phyloP scores from a whole-genome alignment of 2,329 filamentous ascomycete genomes.

The Calonectria hongkongensis region DNA sequence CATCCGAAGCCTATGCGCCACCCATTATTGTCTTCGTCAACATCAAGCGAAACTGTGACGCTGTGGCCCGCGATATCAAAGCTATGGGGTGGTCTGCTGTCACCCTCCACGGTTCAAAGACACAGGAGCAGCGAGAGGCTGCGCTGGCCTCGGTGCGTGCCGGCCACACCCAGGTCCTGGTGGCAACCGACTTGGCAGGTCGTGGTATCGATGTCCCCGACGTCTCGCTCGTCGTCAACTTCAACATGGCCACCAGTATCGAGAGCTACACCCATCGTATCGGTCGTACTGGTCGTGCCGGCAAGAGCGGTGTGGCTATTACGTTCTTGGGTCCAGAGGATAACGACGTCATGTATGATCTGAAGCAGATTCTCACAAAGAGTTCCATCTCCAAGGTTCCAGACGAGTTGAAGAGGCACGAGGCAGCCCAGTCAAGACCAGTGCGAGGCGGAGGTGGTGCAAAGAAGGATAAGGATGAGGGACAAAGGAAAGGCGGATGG shows the following conservation, averaged over 20 bases:
- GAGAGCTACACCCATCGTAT: slow-evolving; percentile 98
- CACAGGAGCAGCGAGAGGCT: slow-evolving; percentile 97
- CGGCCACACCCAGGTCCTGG: slow-evolving; percentile 88
- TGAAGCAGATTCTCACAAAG: slow-evolving; percentile 97
- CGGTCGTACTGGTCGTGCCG: slow-evolving; percentile 96
- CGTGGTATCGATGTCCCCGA: slow-evolving; percentile 98
- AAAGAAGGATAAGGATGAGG: slow-evolving; percentile 58
- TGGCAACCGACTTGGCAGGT: slow-evolving; percentile 95
- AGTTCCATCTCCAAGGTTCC: slow-evolving; percentile 91
- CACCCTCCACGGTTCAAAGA: slow-evolving; percentile 96
- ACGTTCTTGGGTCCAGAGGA: slow-evolving; percentile 97
- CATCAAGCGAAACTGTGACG: slow-evolving; percentile 99
- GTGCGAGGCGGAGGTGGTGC: slow-evolving; percentile 59
- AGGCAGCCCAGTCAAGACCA: slow-evolving; percentile 91
- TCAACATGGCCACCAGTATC: slow-evolving; percentile 97
- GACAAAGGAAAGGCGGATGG: slow-evolving; percentile 52
- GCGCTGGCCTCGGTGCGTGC: slow-evolving; percentile 89
- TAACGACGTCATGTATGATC: slow-evolving; percentile 91
- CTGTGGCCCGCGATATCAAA: slow-evolving; percentile 94
- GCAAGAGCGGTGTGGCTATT: slow-evolving; percentile 96
- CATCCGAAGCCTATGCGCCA: slow-evolving; percentile 85
- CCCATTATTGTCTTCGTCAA: slow-evolving; percentile 99
- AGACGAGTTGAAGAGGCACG: slow-evolving; percentile 91
- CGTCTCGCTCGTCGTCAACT: slow-evolving; percentile 95
- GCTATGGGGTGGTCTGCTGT: slow-evolving; percentile 93